Conservation (phyloP, 2,329 filamentous ascomycete genomes). For the Trichoderma sp. region DNA sequence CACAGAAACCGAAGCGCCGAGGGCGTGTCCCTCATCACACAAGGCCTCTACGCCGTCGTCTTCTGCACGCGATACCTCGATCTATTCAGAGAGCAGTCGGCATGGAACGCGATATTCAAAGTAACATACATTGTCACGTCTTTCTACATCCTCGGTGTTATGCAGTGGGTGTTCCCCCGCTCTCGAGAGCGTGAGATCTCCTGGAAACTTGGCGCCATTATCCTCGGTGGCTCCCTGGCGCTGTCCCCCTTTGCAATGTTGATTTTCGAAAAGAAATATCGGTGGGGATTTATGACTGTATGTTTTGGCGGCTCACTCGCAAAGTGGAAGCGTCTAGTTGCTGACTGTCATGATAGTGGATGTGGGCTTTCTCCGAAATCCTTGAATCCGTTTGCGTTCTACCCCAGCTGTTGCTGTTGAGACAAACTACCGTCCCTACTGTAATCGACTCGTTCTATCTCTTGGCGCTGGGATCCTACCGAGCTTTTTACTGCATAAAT, state of each 20-base stretch:
- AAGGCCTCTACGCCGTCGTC: constrained; percentile 80
- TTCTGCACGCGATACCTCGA: constrained; percentile 87
- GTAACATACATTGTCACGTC: constrained; percentile 82
- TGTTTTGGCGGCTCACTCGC: constrained; percentile 24
- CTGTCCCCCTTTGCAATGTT: constrained; percentile 70
- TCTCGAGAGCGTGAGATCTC: constrained; percentile 87
- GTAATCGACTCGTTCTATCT: constrained; percentile 98
- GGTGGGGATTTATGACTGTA: constrained; percentile 52
- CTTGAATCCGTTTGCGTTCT: constrained; percentile 89
- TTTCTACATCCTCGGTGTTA: constrained; percentile 80
- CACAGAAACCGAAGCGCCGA: constrained; percentile 85
- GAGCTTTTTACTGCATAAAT: constrained; percentile 84
- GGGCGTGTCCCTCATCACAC: constrained; percentile 88
- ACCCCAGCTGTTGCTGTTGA: constrained; percentile 84
- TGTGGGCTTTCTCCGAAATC: constrained; percentile 86
- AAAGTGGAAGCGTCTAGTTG: not conserved
- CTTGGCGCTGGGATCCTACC: constrained; percentile 80
- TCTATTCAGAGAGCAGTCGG: constrained; percentile 57
- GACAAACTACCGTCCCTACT: constrained; percentile 92
- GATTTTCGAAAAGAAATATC: constrained; percentile 52
- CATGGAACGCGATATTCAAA: constrained; percentile 81
- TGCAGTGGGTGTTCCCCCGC: constrained; percentile 81
- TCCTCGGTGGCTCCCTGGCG: constrained; percentile 61
- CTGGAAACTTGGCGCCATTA: constrained; percentile 82
- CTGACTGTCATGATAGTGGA: constrained; percentile 51